These are phyloP conservation scores for Lipomyces sp. DNA, from an alignment of 805 yeast genomes.

Conservation along the genomic window DNA sequence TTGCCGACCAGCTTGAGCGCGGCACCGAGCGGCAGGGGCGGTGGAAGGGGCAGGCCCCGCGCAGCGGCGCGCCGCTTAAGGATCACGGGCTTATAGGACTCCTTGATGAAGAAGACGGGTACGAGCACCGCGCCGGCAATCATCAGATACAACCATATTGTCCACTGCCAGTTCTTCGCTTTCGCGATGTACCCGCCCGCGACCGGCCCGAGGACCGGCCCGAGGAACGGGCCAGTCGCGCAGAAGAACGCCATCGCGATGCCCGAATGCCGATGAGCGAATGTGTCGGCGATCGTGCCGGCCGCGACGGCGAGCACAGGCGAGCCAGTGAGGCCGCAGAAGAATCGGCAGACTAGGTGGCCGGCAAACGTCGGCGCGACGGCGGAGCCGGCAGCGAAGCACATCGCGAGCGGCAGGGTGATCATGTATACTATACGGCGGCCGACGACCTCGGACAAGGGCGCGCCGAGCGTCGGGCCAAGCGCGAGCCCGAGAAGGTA, in stretches of 20 bases:
- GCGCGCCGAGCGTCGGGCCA: slow-evolving; percentile 60
- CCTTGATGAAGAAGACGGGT: slow-evolving; percentile 52
- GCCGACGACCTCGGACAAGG: slow-evolving; percentile 56
- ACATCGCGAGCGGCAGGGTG: slow-evolving; percentile 46
- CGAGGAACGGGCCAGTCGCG: slow-evolving; percentile 44
- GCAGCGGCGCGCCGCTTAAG: slow-evolving; percentile 56
- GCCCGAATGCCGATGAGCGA: not conserved
- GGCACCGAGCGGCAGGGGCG: slow-evolving; percentile 44
- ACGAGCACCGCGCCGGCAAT: slow-evolving; percentile 53
- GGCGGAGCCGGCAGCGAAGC: slow-evolving; percentile 41
- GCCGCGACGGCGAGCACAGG: slow-evolving; percentile 82
- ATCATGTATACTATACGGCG: slow-evolving; percentile 51
- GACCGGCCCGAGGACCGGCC: slow-evolving; percentile 66
- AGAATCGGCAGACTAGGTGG: slow-evolving; percentile 65
- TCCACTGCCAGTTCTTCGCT: slow-evolving; percentile 46
- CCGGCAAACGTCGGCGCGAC: slow-evolving; percentile 6
- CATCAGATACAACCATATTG: slow-evolving; percentile 61
- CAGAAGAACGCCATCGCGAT: slow-evolving; percentile 1
- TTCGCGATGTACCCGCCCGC: slow-evolving; percentile 80
- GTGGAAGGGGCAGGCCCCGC: slow-evolving; percentile 69
- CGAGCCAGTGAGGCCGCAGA: slow-evolving; percentile 79
- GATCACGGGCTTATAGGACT: slow-evolving; percentile 66
- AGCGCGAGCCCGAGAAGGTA: slow-evolving; percentile 81
- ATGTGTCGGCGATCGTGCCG: slow-evolving; percentile 43
- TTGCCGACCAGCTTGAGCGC: slow-evolving; percentile 49